Percentiles rank a stretch among this genome's conserved stretches.
phyloP scores from a whole-genome alignment of 768 basidiomycete genomes.

The Lepiota venenata region DNA sequence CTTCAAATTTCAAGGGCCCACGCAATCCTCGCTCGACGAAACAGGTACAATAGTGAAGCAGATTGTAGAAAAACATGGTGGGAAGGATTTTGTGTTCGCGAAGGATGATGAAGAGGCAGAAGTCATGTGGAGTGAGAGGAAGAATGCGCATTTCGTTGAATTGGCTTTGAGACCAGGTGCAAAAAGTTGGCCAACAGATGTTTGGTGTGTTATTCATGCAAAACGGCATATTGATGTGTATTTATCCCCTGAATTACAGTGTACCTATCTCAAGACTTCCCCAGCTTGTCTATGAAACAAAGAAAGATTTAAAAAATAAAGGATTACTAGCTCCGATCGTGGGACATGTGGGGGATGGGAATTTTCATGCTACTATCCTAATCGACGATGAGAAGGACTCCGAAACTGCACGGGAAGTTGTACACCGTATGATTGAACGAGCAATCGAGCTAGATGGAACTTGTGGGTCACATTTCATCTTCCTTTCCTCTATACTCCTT shows the following conservation, averaged over 20 bases:
- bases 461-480: slow-evolving; percentile 32
- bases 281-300: slow-evolving; percentile 63
- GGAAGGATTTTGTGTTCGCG: slow-evolving; percentile 64
- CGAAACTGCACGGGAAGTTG: slow-evolving; percentile 37
- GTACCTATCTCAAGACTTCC: slow-evolving; percentile 67
- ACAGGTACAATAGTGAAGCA: slow-evolving; percentile 55
- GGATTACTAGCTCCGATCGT: slow-evolving; percentile 65
- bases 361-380: slow-evolving; percentile 49
- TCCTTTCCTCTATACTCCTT: too few relatives aligned
- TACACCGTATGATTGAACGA: slow-evolving; percentile 60
- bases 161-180: slow-evolving; percentile 55
- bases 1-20: slow-evolving; percentile 84
- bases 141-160: slow-evolving; percentile 58
- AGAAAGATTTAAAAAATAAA: slow-evolving; percentile 56
- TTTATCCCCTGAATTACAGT: not conserved
- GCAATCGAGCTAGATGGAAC: slow-evolving; percentile 74
- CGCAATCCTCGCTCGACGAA: slow-evolving; percentile 52
- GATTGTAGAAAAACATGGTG: slow-evolving; percentile 63
- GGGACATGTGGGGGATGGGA: slow-evolving; percentile 75
- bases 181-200: slow-evolving; percentile 70
- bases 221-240: too few relatives aligned
- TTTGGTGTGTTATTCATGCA: slow-evolving; percentile 34
- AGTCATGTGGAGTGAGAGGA: slow-evolving; percentile 72
- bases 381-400: slow-evolving; percentile 56
- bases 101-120: slow-evolving; percentile 60